phyloP scores from a whole-genome alignment of 179 eudicot genomes.

The Corrigiola litoralis region DNA sequence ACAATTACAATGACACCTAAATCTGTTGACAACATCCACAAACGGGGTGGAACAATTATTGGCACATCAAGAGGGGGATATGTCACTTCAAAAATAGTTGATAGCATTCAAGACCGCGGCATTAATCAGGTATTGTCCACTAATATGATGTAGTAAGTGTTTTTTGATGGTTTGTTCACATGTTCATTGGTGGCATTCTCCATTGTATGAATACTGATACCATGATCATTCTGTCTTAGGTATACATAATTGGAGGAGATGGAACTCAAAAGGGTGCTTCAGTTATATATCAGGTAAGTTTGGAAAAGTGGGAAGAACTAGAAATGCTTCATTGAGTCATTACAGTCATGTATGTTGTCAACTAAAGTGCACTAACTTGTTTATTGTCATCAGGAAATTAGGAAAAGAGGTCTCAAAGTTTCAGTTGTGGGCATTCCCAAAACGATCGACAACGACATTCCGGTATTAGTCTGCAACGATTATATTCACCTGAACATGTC shows the following conservation, averaged over 20 bases:
- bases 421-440: constrained; percentile 87
- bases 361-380: neutral
- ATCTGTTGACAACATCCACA: constrained; percentile 73
- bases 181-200: neutral
- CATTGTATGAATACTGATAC: neutral
- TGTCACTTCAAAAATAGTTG: constrained; percentile 65
- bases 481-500: neutral
- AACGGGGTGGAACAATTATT: constrained; percentile 79
- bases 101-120: constrained; percentile 86
- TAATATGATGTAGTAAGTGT: neutral
- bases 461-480: constrained; percentile 57
- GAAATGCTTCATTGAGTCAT: neutral
- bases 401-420: constrained; percentile 81
- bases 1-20: constrained; percentile 62
- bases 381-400: constrained; percentile 54
- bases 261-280: constrained; percentile 93
- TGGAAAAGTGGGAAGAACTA: neutral
- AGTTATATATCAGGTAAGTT: constrained; percentile 62
- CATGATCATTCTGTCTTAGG: constrained; percentile 33
- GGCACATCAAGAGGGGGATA: constrained; percentile 90
- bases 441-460: constrained; percentile 96
- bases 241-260: constrained; percentile 94
- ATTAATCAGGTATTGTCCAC: constrained; percentile 63
- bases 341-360: neutral
- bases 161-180: neutral